Base-by-base conservation (phyloP, 441 rosid genomes). In the Viola pubescens region DNA sequence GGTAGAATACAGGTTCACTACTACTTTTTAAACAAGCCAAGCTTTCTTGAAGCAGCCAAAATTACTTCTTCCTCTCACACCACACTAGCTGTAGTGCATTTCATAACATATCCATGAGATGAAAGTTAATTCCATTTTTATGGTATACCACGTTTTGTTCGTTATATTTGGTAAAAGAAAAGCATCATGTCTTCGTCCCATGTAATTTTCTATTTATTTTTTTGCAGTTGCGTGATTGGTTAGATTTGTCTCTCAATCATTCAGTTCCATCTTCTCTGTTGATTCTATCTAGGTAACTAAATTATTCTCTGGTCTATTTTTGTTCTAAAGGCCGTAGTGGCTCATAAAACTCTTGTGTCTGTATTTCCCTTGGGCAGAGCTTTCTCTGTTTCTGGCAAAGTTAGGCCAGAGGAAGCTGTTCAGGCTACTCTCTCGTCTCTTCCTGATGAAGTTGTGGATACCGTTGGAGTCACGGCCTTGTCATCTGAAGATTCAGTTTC, bases 391-490 rank as follows among this genome's bases (percentile, higher is more conserved):
- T 74, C 92, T 54, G 92, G 92, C 72, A 88, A 82, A 75, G 61
- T 88, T 60, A 88, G 69, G 63, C 96, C 85, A 40, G 98, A 89
- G 74, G 97, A 91, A 65, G 94, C 87, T 73, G 94, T 91, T 74
- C 81, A 76, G 61, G 96, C 91, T 64, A 91, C 97, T 16, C 91
- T 88, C 61, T 86, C 96, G 69, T 91, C 97, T 73, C 87, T 88
- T 52, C 97, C 96, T 26, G 97, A 88, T 68, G 94, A 88, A 76
- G 96, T 91, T 71, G 94, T 91, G 75, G 98, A 78, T 78, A 91
- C 92, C 57, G 90, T 91, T 69, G 87, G 87, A 70, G 79, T 83
- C 60, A 84, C 91, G 52, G 71, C 91, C 63, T 77, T 88, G 76
- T 84, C 96, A 64, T 88, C 98, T 65, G 96, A 85, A 75, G 92